These are phyloP conservation scores for Botrytis hyacinthi DNA, from an alignment of 2,329 filamentous ascomycete species.

Conservation along the genomic window DNA sequence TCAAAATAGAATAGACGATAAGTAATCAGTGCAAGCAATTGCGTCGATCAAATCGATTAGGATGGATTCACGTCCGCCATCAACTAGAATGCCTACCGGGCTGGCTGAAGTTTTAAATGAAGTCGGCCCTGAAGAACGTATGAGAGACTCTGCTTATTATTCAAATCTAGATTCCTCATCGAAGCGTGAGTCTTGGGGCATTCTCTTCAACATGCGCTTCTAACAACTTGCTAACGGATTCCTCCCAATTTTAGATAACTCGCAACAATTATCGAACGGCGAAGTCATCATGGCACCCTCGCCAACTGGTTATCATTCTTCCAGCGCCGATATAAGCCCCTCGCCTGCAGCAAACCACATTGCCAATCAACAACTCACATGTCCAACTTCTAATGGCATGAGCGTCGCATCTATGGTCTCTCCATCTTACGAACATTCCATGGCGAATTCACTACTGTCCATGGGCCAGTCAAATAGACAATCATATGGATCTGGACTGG, in stretches of 20 bases:
- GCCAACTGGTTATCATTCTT: constrained; percentile 44
- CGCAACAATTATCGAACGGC: constrained; percentile 29
- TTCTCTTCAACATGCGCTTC: background rate
- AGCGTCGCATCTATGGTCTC: constrained; percentile 66
- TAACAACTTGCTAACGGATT: background rate
- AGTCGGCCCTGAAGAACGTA: constrained; percentile 45
- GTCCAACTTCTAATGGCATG: constrained; percentile 59
- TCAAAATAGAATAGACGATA: constrained; percentile 14
- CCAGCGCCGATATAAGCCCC: constrained; percentile 59
- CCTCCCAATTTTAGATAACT: constrained; percentile 27
- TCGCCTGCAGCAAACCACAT: constrained; percentile 53
- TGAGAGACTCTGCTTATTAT: constrained; percentile 52
- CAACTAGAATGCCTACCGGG: constrained; percentile 42
- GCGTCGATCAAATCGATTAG: constrained; percentile 8
- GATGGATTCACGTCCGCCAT: constrained; percentile 21
- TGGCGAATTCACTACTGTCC: constrained; percentile 25
- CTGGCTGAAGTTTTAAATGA: constrained; percentile 52
- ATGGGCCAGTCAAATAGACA: constrained; percentile 30
- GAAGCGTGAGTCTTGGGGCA: constrained; percentile 46
- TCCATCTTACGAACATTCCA: constrained; percentile 45
- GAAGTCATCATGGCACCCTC: constrained; percentile 24
- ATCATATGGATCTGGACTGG: constrained; percentile 25
- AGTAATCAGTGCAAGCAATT: constrained; percentile 4
- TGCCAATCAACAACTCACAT: constrained; percentile 49
- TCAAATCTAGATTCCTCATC: constrained; percentile 46